phyloP scores from a whole-genome alignment of 2,329 filamentous ascomycete species.

The Aspergillus udagawae region DNA sequence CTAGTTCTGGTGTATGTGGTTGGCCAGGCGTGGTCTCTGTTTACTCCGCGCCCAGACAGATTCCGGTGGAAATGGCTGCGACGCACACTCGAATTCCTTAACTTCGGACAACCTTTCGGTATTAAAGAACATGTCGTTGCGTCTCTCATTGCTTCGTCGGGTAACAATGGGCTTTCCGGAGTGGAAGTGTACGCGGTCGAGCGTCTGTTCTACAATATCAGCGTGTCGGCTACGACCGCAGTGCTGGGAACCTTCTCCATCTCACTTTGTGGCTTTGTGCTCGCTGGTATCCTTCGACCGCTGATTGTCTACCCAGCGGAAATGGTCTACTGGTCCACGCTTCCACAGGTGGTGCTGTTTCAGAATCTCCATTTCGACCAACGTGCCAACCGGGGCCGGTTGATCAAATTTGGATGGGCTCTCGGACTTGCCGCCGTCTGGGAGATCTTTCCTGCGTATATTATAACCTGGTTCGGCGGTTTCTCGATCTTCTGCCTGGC shows the following conservation, averaged over 20 bases:
- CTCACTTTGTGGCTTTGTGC: constrained; percentile 27
- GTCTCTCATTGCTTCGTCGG: constrained; percentile 18
- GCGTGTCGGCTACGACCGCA: constrained; percentile 21
- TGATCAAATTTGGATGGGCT: constrained; percentile 31
- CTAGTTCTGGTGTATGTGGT: constrained; percentile 16
- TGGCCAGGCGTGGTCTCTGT: constrained; percentile 13
- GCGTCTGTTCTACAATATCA: constrained; percentile 15
- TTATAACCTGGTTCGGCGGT: constrained; percentile 21
- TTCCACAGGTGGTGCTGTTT: constrained; percentile 31
- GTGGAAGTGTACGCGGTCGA: constrained; percentile 19
- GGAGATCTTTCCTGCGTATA: constrained; percentile 24
- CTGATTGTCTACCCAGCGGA: constrained; percentile 31
- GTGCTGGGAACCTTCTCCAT: constrained; percentile 27
- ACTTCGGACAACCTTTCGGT: constrained; percentile 17
- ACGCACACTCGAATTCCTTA: constrained; percentile 14
- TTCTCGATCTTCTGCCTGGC: constrained; percentile 19
- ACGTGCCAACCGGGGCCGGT: constrained; percentile 20
- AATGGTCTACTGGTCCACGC: constrained; percentile 31
- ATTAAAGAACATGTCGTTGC: constrained; percentile 17
- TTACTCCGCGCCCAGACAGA: constrained; percentile 13
- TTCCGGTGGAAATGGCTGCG: constrained; percentile 13
- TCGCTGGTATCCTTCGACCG: constrained; percentile 25
- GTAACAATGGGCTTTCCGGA: constrained; percentile 16
- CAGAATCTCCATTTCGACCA: constrained; percentile 33
- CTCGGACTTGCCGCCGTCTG: constrained; percentile 18